These are phyloP conservation scores for Eucalyptus marginata DNA, from an alignment of 345 rosid species.

Conservation along the genomic window DNA sequence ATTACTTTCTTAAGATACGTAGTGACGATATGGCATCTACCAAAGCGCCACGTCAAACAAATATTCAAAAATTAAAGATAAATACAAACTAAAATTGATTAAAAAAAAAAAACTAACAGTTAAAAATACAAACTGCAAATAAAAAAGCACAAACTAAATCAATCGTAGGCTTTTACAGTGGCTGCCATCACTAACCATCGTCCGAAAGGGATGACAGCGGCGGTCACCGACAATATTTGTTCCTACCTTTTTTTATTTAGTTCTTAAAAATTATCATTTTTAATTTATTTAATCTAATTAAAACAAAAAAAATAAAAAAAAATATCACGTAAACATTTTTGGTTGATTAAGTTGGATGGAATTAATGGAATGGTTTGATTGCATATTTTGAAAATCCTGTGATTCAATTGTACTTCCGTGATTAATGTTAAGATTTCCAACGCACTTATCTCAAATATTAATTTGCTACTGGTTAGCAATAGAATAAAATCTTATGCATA, in stretches of 20 bases:
- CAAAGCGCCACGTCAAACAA: background rate
- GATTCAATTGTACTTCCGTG: background rate
- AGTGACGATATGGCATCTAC: background rate
- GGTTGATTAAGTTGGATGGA: rapidly evolving
- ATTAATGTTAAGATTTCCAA: background rate
- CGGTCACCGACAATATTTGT: background rate
- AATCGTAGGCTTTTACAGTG: background rate
- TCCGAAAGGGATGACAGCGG: background rate
- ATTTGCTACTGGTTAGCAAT: too few species aligned
- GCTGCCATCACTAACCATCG: background rate
- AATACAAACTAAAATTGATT: background rate
- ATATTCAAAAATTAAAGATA: background rate
- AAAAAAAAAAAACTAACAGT: background rate
- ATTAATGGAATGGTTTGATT: background rate
- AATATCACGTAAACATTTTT: background rate
- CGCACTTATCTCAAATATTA: background rate
- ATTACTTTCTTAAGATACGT: background rate
- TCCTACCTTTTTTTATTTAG: background rate
- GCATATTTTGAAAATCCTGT: background rate
- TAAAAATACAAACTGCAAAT: background rate
- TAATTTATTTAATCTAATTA: too few species aligned
- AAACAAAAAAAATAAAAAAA: too few species aligned
- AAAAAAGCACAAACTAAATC: background rate
- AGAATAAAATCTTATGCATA: background rate
- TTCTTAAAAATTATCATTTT: too few species aligned